A percentile compares a stretch with the other conserved stretches of the same genome.
Conservation (phyloP, 1,139 yeast species). For the Meyerozyma athensensis region DNA sequence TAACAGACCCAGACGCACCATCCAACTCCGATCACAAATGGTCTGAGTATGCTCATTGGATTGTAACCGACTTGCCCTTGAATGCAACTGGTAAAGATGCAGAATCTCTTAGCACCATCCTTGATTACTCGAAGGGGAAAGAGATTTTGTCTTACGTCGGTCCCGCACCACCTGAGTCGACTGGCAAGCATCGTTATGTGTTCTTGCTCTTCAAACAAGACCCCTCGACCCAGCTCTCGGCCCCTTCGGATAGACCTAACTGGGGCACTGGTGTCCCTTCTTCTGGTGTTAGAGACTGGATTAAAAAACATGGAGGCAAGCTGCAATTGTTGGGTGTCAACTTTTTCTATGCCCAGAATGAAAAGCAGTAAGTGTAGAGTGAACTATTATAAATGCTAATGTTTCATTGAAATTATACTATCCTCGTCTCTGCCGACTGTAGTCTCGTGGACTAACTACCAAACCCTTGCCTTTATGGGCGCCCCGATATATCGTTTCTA, state of each 20-base stretch:
- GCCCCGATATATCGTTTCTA: slow-evolving; percentile 86
- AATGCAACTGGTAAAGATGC: slow-evolving; percentile 24
- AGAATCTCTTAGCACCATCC: slow-evolving; percentile 29
- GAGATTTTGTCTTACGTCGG: slow-evolving; percentile 49
- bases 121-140: slow-evolving; percentile 36
- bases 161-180: slow-evolving; percentile 80
- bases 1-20: slow-evolving; percentile 96
- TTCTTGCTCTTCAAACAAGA: slow-evolving; percentile 68
- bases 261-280: slow-evolving; percentile 85
- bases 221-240: slow-evolving; percentile 27
- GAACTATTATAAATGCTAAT: slow-evolving; percentile 9
- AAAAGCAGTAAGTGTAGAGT: slow-evolving; percentile 15
- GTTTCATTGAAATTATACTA: slow-evolving; percentile 10
- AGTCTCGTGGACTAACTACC: slow-evolving; percentile 77
- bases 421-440: slow-evolving; percentile 22
- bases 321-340: slow-evolving; percentile 67
- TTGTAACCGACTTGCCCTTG: slow-evolving; percentile 59
- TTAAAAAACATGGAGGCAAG: slow-evolving; percentile 54
- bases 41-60: slow-evolving; percentile 84
- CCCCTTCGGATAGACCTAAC: slow-evolving; percentile 61
- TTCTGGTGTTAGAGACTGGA: slow-evolving; percentile 72
- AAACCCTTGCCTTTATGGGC: slow-evolving; percentile 92
- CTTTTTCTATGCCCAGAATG: slow-evolving; percentile 73
- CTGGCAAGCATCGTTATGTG: slow-evolving; percentile 81
- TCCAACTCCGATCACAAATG: slow-evolving; percentile 74